Evolutionary conservation across 2,329 filamentous ascomycete genomes (phyloP).

Genomic region (Aureobasidium sp.): DNA sequence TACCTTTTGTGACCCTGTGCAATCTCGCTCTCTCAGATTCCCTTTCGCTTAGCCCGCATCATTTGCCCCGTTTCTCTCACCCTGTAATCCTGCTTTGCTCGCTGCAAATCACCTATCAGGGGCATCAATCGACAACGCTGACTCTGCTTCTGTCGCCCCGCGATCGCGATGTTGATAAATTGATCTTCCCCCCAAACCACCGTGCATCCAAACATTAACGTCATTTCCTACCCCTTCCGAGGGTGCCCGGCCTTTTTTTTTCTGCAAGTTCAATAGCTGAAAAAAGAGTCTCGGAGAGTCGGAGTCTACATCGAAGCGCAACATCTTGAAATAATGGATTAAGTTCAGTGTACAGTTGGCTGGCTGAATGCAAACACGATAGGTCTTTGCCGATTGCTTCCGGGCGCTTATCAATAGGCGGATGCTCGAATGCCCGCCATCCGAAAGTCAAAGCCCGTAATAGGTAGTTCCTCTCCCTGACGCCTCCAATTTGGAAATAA

Average conservation of each 20-base stretch:
- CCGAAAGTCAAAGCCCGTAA: background rate
- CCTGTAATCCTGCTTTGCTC: background rate
- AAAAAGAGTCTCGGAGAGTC: too few species aligned
- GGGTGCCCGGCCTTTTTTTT: background rate
- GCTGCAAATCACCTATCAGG: background rate
- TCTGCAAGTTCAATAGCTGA: background rate
- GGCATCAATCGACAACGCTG: slow-evolving; percentile 1
- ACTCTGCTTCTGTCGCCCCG: slow-evolving; percentile 3
- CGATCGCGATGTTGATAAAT: slow-evolving; percentile 11
- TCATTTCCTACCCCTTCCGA: background rate
- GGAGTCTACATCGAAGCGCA: too few species aligned
- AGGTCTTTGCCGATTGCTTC: background rate
- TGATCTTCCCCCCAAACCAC: slow-evolving; percentile 7
- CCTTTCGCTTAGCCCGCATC: background rate
- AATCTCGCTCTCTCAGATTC: background rate
- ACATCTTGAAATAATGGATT: too few species aligned
- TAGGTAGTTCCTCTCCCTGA: background rate
- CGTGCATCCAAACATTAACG: background rate
- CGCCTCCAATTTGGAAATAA: slow-evolving; percentile 2
- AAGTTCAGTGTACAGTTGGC: too few species aligned
- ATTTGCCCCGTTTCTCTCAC: background rate
- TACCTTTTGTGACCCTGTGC: background rate
- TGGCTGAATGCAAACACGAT: too few species aligned
- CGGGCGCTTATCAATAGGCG: slow-evolving; percentile 3
- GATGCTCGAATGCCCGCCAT: background rate